phyloP scores from a whole-genome alignment of 2,329 filamentous ascomycete species.

The Ambrosiella xylebori region DNA sequence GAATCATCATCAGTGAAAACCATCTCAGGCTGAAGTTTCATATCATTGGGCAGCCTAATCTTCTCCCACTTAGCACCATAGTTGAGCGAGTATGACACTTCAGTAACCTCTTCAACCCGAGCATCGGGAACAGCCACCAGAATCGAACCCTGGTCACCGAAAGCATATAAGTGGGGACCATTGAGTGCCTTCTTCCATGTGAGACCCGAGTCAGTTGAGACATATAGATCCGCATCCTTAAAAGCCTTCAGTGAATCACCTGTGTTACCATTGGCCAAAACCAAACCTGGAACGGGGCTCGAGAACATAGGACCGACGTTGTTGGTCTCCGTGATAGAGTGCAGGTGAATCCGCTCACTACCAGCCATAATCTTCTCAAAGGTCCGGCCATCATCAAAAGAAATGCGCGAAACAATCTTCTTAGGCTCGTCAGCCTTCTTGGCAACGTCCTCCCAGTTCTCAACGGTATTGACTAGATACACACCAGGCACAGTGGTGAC shows the following conservation, averaged over 20 bases:
- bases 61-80: constrained; percentile 73
- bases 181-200: constrained; percentile 63
- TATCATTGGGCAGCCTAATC: constrained; percentile 45
- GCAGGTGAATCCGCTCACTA: constrained; percentile 59
- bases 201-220: constrained; percentile 80
- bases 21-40: constrained; percentile 52
- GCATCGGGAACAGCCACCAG: constrained; percentile 70
- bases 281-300: constrained; percentile 76
- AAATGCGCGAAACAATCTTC: constrained; percentile 65
- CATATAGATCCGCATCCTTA: constrained; percentile 59
- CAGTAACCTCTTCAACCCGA: constrained; percentile 37
- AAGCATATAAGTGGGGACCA: constrained; percentile 86
- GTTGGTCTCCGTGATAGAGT: constrained; percentile 72
- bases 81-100: constrained; percentile 63
- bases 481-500: constrained; percentile 82
- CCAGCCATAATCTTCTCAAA: constrained; percentile 58
- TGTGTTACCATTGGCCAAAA: constrained; percentile 88
- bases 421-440: constrained; percentile 35
- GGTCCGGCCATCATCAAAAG: constrained; percentile 84
- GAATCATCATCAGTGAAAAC: constrained; percentile 86
- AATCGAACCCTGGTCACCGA: constrained; percentile 83
- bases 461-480: constrained; percentile 73
- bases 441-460: constrained; percentile 66
- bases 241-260: constrained; percentile 58
- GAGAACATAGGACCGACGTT: constrained; percentile 83